Percentiles rank a stretch among this genome's conserved stretches.
phyloP scores from a whole-genome alignment of 1,284 basidiomycete genomes.

The Lentinula novae-zelandiae region DNA sequence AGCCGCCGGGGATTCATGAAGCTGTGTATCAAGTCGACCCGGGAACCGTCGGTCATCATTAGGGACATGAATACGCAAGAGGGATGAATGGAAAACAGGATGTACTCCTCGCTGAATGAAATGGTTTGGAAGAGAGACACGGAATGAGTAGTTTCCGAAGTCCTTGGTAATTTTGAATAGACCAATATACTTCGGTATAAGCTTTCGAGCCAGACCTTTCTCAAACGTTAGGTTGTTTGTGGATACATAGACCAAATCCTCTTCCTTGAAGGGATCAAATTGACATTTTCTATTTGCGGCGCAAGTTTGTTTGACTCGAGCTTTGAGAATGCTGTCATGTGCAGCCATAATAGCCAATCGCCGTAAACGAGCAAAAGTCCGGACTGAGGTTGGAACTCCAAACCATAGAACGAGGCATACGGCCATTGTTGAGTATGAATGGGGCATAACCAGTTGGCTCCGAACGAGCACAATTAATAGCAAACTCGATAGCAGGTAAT shows the following conservation, averaged over 20 bases:
- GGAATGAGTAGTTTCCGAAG: conserved; percentile 23
- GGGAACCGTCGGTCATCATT: conserved; percentile 26
- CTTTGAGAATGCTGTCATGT: conserved; percentile 25
- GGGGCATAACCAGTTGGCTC: conserved; percentile 28
- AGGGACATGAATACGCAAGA: conserved; percentile 22
- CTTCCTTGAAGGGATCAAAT: conserved; percentile 16
- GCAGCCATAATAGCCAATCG: conserved; percentile 19
- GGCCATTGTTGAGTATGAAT: conserved; percentile 31
- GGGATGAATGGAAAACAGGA: conserved; percentile 21
- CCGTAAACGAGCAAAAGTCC: conserved; percentile 16
- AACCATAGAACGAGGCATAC: conserved; percentile 23
- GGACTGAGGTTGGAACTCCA: conserved; percentile 23
- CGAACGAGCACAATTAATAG: conserved; percentile 19
- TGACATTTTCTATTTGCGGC: conserved; percentile 20
- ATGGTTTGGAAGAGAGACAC: conserved; percentile 19
- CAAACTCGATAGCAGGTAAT: background rate
- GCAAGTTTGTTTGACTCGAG: conserved; percentile 25
- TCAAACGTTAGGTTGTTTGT: conserved; percentile 27
- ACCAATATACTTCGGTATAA: conserved; percentile 28
- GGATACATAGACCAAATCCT: conserved; percentile 26
- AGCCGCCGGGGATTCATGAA: no score
- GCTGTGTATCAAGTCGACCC: conserved; percentile 2
- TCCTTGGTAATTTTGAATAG: conserved; percentile 24
- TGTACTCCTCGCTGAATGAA: conserved; percentile 24
- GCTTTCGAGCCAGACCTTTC: conserved; percentile 23